Percentiles rank a stretch among this genome's conserved stretches.
Evolutionary conservation across 2,329 filamentous ascomycete genomes (phyloP).

Genomic region (Helminthosporium solani): DNA sequence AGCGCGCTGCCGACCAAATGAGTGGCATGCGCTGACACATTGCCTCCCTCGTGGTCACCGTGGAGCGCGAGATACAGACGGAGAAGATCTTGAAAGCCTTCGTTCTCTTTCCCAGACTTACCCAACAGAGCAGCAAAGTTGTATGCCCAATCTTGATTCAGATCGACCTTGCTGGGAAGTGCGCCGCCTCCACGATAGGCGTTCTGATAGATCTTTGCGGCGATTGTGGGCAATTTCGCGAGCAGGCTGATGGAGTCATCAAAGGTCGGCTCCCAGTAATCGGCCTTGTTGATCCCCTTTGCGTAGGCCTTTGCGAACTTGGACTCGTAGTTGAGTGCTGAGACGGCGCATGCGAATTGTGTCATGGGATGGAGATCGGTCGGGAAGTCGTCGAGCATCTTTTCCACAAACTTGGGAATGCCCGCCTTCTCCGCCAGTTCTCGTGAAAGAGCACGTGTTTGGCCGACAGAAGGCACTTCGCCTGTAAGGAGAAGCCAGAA

Average conservation of each 20-base stretch:
- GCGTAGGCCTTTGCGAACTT: constrained; percentile 93
- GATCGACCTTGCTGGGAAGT: constrained; percentile 74
- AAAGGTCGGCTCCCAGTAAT: constrained; percentile 98
- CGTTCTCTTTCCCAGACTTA: constrained; percentile 82
- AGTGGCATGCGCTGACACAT: constrained; percentile 93
- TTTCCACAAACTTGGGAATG: constrained; percentile 78
- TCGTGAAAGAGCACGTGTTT: constrained; percentile 79
- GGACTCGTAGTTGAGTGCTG: constrained; percentile 92
- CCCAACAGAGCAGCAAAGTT: constrained; percentile 97
- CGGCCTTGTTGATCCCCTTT: constrained; percentile 85
- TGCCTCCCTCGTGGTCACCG: constrained; percentile 97
- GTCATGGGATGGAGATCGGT: constrained; percentile 96
- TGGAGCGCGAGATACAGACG: constrained; percentile 94
- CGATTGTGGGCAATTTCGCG: constrained; percentile 94
- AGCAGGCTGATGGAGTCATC: constrained; percentile 92
- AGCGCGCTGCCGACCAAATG: constrained; percentile 94
- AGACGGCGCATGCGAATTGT: constrained; percentile 92
- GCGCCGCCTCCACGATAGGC: constrained; percentile 73
- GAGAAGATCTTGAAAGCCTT: constrained; percentile 92
- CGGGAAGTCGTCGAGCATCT: constrained; percentile 89
- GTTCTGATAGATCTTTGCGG: constrained; percentile 97
- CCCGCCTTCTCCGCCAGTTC: constrained; percentile 84
- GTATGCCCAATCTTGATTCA: constrained; percentile 93
- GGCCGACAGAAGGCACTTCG: constrained; percentile 77
- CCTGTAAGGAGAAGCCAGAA: constrained; percentile 98